Percentiles rank a stretch among this genome's conserved stretches.
Conservation (phyloP, 345 rosid species). For the Heritiera fomes region DNA sequence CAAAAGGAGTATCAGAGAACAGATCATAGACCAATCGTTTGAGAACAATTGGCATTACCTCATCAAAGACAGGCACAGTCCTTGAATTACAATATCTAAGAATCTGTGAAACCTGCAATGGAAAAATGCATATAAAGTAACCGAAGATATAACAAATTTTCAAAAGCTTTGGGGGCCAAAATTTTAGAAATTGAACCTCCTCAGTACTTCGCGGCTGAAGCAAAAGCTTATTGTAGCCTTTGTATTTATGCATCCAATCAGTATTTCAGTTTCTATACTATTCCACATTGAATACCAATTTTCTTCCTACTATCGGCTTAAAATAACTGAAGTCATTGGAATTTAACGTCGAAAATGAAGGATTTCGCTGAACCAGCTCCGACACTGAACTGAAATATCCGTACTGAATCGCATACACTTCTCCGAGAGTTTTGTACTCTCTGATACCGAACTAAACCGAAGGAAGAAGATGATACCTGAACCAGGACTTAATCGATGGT, state of each 20-base stretch:
- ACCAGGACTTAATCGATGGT: constrained; percentile 27
- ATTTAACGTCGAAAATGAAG: constrained; percentile 62
- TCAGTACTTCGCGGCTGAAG: constrained; percentile 71
- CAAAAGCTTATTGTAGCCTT: constrained; percentile 76
- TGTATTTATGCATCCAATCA: constrained; percentile 91
- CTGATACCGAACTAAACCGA: not conserved
- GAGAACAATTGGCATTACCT: constrained; percentile 47
- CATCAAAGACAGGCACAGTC: constrained; percentile 91
- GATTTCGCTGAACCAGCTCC: constrained; percentile 50
- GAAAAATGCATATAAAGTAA: not conserved
- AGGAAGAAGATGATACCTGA: not conserved
- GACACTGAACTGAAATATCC: constrained; percentile 51
- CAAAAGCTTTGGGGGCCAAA: not conserved
- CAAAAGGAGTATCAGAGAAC: not conserved
- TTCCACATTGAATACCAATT: constrained; percentile 73
- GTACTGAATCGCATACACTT: constrained; percentile 26
- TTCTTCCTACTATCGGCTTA: constrained; percentile 61
- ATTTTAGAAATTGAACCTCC: constrained; percentile 51
- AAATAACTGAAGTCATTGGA: constrained; percentile 66
- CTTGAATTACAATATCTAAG: constrained; percentile 79
- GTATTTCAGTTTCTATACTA: constrained; percentile 61
- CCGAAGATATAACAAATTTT: not conserved
- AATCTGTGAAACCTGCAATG: constrained; percentile 71
- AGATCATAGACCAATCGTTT: not conserved
- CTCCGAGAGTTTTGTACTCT: constrained; percentile 7